Conservation (phyloP, 2,329 filamentous ascomycete species). For the Trichoderma sp. region DNA sequence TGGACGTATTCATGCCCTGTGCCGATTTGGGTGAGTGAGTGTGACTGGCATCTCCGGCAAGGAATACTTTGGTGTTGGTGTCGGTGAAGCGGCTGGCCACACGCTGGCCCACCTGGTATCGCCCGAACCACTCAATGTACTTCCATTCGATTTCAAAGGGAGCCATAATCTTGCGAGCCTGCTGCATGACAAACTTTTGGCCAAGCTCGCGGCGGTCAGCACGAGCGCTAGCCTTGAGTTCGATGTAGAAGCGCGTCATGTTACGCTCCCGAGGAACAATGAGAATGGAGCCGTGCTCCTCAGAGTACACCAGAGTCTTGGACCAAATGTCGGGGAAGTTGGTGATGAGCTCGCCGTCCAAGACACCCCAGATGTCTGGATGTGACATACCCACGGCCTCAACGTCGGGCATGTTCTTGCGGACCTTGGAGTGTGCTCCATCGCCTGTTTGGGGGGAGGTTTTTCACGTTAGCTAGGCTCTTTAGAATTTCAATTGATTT, state of each 20-base stretch:
- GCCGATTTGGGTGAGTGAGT: conserved; percentile 61
- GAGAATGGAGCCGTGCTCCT: conserved; percentile 60
- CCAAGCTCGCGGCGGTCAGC: conserved; percentile 64
- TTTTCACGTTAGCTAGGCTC: background rate
- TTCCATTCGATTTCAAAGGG: conserved; percentile 68
- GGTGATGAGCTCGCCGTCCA: conserved; percentile 46
- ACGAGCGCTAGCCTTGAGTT: conserved; percentile 52
- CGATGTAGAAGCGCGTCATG: conserved; percentile 65
- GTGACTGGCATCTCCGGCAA: conserved; percentile 67
- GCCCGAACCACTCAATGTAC: conserved; percentile 60
- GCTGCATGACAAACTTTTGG: conserved; percentile 61
- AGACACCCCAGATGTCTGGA: conserved; percentile 53
- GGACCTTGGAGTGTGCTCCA: conserved; percentile 70
- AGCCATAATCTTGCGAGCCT: conserved; percentile 63
- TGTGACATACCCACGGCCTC: conserved; percentile 59
- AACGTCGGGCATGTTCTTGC: conserved; percentile 60
- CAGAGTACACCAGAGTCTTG: conserved; percentile 60
- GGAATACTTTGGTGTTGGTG: conserved; percentile 61
- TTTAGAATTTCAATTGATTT: background rate
- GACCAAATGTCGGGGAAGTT: conserved; percentile 63
- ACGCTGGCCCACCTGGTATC: conserved; percentile 65
- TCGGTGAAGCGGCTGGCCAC: conserved; percentile 60
- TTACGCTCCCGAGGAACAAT: conserved; percentile 65
- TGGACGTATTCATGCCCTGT: conserved; percentile 72
- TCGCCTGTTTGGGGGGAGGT: conserved; percentile 49